Evolutionary conservation across 805 yeast genomes (phyloP).

Genomic region (Aciculoconidium aculeatum): DNA sequence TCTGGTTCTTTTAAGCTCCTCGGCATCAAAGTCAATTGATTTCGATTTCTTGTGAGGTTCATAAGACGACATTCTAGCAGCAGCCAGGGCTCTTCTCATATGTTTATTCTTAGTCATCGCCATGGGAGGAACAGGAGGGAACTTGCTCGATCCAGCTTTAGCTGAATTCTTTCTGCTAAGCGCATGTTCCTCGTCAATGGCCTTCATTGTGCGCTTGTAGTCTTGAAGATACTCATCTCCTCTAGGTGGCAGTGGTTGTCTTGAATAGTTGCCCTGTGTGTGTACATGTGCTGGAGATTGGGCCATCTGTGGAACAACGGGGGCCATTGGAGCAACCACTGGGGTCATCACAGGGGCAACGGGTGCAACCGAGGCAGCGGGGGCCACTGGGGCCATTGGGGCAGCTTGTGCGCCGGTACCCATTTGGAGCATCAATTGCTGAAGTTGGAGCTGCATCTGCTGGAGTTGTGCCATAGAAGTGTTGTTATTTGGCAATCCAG

Average conservation of each 20-base stretch:
- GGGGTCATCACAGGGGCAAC: no score
- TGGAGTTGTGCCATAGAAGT: no score
- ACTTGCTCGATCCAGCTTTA: constrained; percentile 30
- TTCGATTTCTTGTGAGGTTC: no score
- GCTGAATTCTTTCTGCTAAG: constrained; percentile 26
- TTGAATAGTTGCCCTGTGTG: no score
- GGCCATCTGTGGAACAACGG: no score
- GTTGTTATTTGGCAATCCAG: no score
- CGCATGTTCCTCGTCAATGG: constrained; percentile 9
- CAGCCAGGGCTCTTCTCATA: constrained; percentile 5
- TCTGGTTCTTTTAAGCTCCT: constrained; percentile 6
- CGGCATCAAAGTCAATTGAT: constrained; percentile 19
- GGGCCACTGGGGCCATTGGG: no score
- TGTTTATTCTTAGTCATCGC: constrained; percentile 4
- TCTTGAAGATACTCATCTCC: constrained; percentile 3
- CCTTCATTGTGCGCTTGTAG: constrained; percentile 4
- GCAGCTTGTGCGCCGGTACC: no score
- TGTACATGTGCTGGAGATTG: no score
- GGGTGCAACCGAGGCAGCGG: no score
- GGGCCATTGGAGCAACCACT: no score
- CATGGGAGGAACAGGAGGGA: constrained; percentile 30
- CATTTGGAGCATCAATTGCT: constrained; percentile 7
- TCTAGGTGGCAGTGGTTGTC: no score
- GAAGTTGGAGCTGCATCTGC: constrained; percentile 6
- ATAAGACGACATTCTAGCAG: constrained; percentile 13